Percentiles rank a stretch among this genome's conserved stretches.
Evolutionary conservation across 306 rosid genomes (phyloP).

Genomic region (Senna tora): DNA sequence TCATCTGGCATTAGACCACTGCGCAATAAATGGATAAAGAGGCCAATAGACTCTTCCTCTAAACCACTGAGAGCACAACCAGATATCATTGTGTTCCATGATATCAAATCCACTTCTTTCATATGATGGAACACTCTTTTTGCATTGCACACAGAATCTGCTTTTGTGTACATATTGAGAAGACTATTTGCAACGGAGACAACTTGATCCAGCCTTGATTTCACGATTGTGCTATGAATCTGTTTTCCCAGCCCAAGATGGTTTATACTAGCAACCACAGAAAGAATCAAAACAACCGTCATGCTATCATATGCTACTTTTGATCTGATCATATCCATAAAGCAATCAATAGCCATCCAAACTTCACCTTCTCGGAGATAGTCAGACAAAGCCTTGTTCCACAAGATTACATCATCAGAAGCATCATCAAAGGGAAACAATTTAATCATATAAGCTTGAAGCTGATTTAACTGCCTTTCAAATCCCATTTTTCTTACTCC

Average conservation of each 20-base stretch:
- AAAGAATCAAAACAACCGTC: constrained; percentile 56
- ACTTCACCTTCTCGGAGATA: constrained; percentile 55
- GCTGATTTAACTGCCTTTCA: constrained; percentile 58
- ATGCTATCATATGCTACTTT: constrained; percentile 51
- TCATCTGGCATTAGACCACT: constrained; percentile 65
- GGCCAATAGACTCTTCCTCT: constrained; percentile 54
- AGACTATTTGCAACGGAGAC: constrained; percentile 67
- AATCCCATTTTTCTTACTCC: constrained; percentile 45
- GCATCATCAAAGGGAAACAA: constrained; percentile 40
- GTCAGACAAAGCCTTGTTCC: constrained; percentile 69
- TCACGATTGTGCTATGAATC: constrained; percentile 61
- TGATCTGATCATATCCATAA: constrained; percentile 52
- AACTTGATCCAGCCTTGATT: constrained; percentile 47
- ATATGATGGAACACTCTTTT: constrained; percentile 53
- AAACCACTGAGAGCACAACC: constrained; percentile 57
- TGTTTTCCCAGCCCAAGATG: constrained; percentile 61
- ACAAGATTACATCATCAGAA: constrained; percentile 48
- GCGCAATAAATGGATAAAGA: constrained; percentile 53
- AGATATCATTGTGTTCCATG: constrained; percentile 85
- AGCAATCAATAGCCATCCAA: constrained; percentile 60
- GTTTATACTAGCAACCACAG: constrained; percentile 51
- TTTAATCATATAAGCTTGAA: constrained; percentile 65
- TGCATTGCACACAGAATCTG: constrained; percentile 49
- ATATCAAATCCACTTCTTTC: constrained; percentile 66
- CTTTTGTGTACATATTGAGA: constrained; percentile 74